Conservation (phyloP, 1,284 basidiomycete genomes). For the Flammula alnicola region DNA sequence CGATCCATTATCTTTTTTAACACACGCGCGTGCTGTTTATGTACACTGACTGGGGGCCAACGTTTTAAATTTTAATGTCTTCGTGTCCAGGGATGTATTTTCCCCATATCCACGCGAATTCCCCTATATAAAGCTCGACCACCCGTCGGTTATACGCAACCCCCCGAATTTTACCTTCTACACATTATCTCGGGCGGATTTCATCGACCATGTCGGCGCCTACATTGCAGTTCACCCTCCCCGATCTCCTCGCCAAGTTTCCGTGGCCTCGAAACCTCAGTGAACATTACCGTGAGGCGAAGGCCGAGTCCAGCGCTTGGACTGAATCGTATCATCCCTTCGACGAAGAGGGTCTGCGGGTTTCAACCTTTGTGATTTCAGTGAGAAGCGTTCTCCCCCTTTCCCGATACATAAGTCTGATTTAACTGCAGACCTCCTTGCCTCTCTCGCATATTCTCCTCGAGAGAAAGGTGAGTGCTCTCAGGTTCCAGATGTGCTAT, state of each 20-base stretch:
- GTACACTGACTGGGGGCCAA: no score
- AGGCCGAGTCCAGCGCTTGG: slow-evolving; percentile 37
- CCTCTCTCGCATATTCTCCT: slow-evolving; percentile 29
- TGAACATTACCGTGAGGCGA: slow-evolving; percentile 32
- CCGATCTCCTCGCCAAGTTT: slow-evolving; percentile 37
- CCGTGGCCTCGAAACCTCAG: slow-evolving; percentile 39
- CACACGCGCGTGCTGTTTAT: no score
- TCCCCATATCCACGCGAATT: no score
- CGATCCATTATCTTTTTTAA: no score
- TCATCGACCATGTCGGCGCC: no score
- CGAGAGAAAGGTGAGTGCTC: slow-evolving; percentile 19
- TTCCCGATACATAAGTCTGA: background rate
- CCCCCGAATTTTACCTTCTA: no score
- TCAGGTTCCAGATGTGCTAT: background rate
- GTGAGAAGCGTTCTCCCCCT: slow-evolving; percentile 22
- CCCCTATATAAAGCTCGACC: no score
- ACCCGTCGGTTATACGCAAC: no score
- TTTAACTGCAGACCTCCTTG: slow-evolving; percentile 25
- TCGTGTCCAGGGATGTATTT: no score
- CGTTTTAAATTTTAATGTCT: no score
- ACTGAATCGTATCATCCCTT: slow-evolving; percentile 35
- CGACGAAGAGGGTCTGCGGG: slow-evolving; percentile 32
- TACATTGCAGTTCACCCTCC: no score
- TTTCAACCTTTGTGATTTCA: slow-evolving; percentile 40
- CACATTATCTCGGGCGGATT: no score